A percentile compares a stretch with the other conserved stretches of the same genome.
Evolutionary conservation across 2,329 filamentous ascomycete species (phyloP).

Genomic region (Fusarium sp.): DNA sequence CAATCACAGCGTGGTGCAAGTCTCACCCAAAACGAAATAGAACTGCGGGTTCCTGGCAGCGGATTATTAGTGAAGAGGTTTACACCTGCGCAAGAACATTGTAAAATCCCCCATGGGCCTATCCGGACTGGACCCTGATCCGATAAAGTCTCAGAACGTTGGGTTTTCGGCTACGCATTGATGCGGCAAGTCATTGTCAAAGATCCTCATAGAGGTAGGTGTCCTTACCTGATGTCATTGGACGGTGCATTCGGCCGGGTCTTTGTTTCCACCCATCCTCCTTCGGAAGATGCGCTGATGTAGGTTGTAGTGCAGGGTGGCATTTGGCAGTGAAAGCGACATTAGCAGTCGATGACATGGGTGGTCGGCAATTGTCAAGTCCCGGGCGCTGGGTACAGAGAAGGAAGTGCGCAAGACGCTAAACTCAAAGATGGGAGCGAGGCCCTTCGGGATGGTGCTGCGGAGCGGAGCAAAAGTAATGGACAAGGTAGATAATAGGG

Average conservation of each 20-base stretch:
- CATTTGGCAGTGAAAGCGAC: neutral
- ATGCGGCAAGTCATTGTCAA: constrained; percentile 13
- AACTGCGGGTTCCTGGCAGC: constrained; percentile 37
- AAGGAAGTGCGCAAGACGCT: neutral
- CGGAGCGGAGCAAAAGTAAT: constrained; percentile 17
- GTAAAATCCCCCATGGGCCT: constrained; percentile 4
- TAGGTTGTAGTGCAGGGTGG: constrained; percentile 4
- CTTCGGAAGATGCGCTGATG: constrained; percentile 1
- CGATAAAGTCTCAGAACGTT: constrained; percentile 27
- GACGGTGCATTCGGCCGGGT: neutral
- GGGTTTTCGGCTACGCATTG: neutral
- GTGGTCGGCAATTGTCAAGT: neutral
- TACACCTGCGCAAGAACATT: neutral
- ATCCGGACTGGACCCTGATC: constrained; percentile 29
- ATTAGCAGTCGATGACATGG: neutral
- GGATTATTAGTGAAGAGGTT: constrained; percentile 11
- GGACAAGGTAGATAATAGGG: constrained; percentile 1
- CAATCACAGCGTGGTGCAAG: constrained; percentile 37
- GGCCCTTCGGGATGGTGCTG: neutral
- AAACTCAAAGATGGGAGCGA: neutral
- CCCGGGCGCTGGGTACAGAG: constrained; percentile 6
- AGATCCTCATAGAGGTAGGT: neutral
- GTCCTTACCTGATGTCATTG: constrained; percentile 34
- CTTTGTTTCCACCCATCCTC: constrained; percentile 1
- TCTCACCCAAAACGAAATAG: constrained; percentile 39